Conservation (phyloP, 1,139 yeast species). For the Lodderomyces orthopsilosis region DNA sequence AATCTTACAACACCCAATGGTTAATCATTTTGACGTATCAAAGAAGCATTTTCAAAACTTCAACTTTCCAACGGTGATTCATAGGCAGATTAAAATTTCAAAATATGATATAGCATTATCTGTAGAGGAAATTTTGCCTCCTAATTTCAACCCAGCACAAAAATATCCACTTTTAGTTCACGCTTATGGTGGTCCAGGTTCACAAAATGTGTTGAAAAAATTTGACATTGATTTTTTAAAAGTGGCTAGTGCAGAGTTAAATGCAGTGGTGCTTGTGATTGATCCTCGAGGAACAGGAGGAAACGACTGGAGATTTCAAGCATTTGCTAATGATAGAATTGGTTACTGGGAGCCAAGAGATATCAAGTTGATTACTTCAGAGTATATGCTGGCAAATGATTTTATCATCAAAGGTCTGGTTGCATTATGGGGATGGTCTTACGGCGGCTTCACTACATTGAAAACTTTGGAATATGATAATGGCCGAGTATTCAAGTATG, state of each 20-base stretch:
- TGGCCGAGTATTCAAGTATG: constrained; percentile 58
- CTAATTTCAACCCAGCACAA: constrained; percentile 53
- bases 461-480: constrained; percentile 70
- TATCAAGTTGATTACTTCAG: constrained; percentile 61
- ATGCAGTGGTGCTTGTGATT: constrained; percentile 73
- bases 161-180: constrained; percentile 80
- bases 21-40: constrained; percentile 28
- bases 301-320: constrained; percentile 72
- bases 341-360: constrained; percentile 92
- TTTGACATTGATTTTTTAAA: constrained; percentile 66
- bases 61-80: constrained; percentile 56
- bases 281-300: constrained; percentile 97
- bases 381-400: constrained; percentile 51
- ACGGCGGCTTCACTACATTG: constrained; percentile 75
- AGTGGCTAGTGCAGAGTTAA: constrained; percentile 61
- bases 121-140: constrained; percentile 74
- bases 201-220: constrained; percentile 61
- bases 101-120: constrained; percentile 49
- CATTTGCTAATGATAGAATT: constrained; percentile 64
- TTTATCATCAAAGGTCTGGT: constrained; percentile 60
- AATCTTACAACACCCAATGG: constrained; percentile 25
- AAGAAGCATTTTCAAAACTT: constrained; percentile 23
- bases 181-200: constrained; percentile 95
- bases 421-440: constrained; percentile 93
- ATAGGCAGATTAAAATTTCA: constrained; percentile 47